Percentiles rank a stretch among this genome's conserved stretches.
These are phyloP conservation scores for bread wheat (Triticum aestivum) DNA, from an alignment of 176 grass and related monocot species.

Conservation along the genomic window IWGSC_CS_RefSeq_v2.1 NC_057804.1:13453443-13453942, in stretches of 20 bases:
- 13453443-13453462: no score
- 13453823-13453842: slow-evolving; percentile 87
- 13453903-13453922: not conserved
- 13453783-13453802: slow-evolving; percentile 41
- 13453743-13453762: slow-evolving; percentile 53
- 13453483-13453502: no score
- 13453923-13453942: not conserved
- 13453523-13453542: slow-evolving; percentile 98
- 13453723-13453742: slow-evolving; percentile 70
- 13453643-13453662: slow-evolving; percentile 69
- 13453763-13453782: slow-evolving; percentile 68
- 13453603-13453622: slow-evolving; percentile 60
- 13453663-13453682: slow-evolving; percentile 34
- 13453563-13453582: slow-evolving; percentile 69
- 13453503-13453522: slow-evolving; percentile 31
- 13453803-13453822: slow-evolving; percentile 83
- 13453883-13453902: slow-evolving; percentile 57
- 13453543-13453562: slow-evolving; percentile 75
- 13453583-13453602: slow-evolving; percentile 54
- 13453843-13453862: slow-evolving; percentile 78
- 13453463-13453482: not conserved
- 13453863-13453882: slow-evolving; percentile 78
- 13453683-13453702: not conserved
- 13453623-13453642: slow-evolving; percentile 78
- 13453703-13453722: slow-evolving; percentile 63